Percentiles rank a stretch among this genome's conserved stretches.
These are phyloP conservation scores for Alternaria infectoria DNA, from an alignment of 2,329 filamentous ascomycete genomes.

Conservation along the genomic window DNA sequence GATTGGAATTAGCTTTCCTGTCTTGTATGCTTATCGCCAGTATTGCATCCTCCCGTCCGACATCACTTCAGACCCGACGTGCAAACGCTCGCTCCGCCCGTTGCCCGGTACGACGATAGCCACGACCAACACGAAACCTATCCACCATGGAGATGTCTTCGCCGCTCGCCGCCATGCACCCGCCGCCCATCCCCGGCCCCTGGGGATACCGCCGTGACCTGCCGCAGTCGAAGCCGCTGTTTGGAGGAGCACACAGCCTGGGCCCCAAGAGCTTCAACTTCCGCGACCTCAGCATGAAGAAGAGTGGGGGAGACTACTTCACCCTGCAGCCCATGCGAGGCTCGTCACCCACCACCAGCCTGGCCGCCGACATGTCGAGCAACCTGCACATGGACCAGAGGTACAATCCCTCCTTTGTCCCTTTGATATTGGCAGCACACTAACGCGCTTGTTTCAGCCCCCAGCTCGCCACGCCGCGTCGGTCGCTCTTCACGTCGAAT, in stretches of 20 bases:
- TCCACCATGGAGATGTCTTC: constrained; percentile 86
- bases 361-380: constrained; percentile 93
- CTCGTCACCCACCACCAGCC: constrained; percentile 87
- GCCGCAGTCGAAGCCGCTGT: constrained; percentile 60
- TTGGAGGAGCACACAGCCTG: constrained; percentile 60
- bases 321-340: constrained; percentile 76
- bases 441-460: constrained; percentile 67
- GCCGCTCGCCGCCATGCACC: constrained; percentile 91
- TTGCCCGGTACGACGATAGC: constrained; percentile 61
- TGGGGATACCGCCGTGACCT: constrained; percentile 68
- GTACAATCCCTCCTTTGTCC: constrained; percentile 56
- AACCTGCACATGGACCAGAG: constrained; percentile 97
- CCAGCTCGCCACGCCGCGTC: constrained; percentile 79
- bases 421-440: constrained; percentile 29
- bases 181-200: constrained; percentile 66
- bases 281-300: constrained; percentile 74
- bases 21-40: constrained; percentile 47
- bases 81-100: constrained; percentile 30
- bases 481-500: constrained; percentile 81
- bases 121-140: constrained; percentile 48
- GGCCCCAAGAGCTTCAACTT: constrained; percentile 76
- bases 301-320: constrained; percentile 79
- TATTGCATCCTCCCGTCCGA: constrained; percentile 19
- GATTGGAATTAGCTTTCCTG: constrained; percentile 50
- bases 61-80: constrained; percentile 24